Percentiles rank a stretch among this genome's conserved stretches.
phyloP scores from a whole-genome alignment of 768 basidiomycete species.

The Boletus rubropictus region DNA sequence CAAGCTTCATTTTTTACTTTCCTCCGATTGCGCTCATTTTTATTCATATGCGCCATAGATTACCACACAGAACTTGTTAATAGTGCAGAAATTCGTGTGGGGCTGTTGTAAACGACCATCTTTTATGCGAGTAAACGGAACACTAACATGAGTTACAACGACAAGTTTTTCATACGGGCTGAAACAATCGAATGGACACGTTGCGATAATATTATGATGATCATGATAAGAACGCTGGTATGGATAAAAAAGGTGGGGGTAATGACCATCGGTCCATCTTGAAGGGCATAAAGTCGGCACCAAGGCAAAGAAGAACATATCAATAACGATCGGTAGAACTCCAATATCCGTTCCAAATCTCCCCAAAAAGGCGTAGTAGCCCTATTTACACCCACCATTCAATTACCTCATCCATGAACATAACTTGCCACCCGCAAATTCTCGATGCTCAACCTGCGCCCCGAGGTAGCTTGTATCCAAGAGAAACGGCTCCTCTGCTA shows the following conservation, averaged over 20 bases:
- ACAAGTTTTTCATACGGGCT: not conserved
- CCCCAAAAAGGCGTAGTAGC: not conserved
- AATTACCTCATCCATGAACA: not conserved
- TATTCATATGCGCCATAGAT: not conserved
- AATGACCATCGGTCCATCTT: not conserved
- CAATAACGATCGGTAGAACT: not conserved
- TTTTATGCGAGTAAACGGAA: not conserved
- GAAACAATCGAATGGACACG: not conserved
- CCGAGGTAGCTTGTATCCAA: not conserved
- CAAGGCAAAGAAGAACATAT: not conserved
- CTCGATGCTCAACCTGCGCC: not conserved
- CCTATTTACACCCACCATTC: not conserved
- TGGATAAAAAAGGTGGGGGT: not conserved
- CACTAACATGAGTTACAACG: not conserved
- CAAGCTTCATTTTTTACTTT: not conserved
- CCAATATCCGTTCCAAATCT: not conserved
- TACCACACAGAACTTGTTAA: not conserved
- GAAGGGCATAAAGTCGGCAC: not conserved
- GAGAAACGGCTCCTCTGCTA: not conserved
- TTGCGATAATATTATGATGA: not conserved
- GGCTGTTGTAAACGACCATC: no score
- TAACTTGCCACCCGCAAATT: not conserved
- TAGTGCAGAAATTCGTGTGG: not conserved
- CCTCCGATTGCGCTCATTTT: not conserved
- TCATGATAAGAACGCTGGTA: conserved; percentile 2